Base-by-base conservation (phyloP, 1,139 yeast species). In the Suzukiozyma palmioleophila region DNA sequence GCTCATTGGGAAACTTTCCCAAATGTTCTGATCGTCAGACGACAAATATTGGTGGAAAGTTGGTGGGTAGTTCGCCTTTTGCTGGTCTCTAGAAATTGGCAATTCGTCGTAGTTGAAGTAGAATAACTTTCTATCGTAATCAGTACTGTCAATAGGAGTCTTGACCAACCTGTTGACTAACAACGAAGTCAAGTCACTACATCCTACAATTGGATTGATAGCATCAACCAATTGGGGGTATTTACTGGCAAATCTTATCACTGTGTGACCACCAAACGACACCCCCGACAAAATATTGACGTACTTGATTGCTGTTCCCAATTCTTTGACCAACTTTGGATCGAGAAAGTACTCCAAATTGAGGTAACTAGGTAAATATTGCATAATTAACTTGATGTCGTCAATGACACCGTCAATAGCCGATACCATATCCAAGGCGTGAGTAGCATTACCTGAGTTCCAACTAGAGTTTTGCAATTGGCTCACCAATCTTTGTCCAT, bases 191-290 rank as follows among this genome's bases (percentile, higher is more conserved):
- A 75, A 53, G 39, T 75, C 77, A 35, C 63, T 57, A 38, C 69
- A 62, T 1, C 79, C 81, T 38, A 76, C 60, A 18, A 75, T 66
- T 1, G 81, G 80, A 34, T 69, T 66, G 33, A 72, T 58, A 13
- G 63, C 62, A 12, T 61, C 57, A 3, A 72, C 69, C 29, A 56
- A 45, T 3, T 63, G 57, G 1, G 79, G 78, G 44, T 60, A 61
- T 44, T 55, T 52, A 32, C 51, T 52, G 5, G 73, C 79, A 38
- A 71, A 68, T 38, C 81, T 58, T 56, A 78, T 75, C 21, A 73
- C 62, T 9, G 73, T 60, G 54, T 81, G 85, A 0, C 78, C 88
- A 1, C 88, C 87, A 45, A 79, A 62, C 0, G 86, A 79, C 37
- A 68, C 68, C 2, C 88, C 88, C 26, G 72, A 53, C 21, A 77